Evolutionary conservation across 148 eudicot genomes (phyloP), one percentile per base, ranked within the genome.

Genomic region (Camellia granthamiana): DNA sequence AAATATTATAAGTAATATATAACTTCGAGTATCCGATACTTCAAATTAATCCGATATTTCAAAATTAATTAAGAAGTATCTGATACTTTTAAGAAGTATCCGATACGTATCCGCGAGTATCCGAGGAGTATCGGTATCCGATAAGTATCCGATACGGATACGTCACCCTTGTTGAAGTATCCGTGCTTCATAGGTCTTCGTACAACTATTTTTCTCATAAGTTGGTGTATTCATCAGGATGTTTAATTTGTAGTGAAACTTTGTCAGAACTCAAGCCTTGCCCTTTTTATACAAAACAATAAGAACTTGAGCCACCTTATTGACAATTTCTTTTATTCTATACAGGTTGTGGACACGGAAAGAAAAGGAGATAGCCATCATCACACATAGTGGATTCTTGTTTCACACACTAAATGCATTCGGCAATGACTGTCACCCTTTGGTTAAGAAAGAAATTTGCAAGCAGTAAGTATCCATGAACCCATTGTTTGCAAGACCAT

Each of bases 311-410:
- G 18, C 19, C 18, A 64, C 77, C 16, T 64, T n/a, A 44, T 59
- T 83, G 84, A 82, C 68, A 76, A 60, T 76, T 75, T 6, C 18
- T 49, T 44, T 63, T 30, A 23, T 30, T 83, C 38, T 16, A 65
- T 42, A 56, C 86, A 95, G 98, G 98, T 79, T 93, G 78, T 86
- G 88, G 88, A 91, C 94, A 6, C 77, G 93, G 81, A 86, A 92
- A 76, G 99, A 95, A 86, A 93, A 87, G 87, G 97, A 95, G 88
- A 95, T 95, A 83, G 99, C 94, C 18, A 88, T 95, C 67, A 97
- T 95, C 71, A 93, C 97, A 52, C 99, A 95, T 81, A 93, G 97
- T 85, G 99, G 96, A 43, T 93, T 93, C 87, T 86, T 93, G 84
- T 82, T 84, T 84, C 97, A 92, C 79, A 92, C 97, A 12, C 87